Evolutionary conservation across 139 green algal species (phyloP).

Genomic region (Asterochloris sp.): DNA sequence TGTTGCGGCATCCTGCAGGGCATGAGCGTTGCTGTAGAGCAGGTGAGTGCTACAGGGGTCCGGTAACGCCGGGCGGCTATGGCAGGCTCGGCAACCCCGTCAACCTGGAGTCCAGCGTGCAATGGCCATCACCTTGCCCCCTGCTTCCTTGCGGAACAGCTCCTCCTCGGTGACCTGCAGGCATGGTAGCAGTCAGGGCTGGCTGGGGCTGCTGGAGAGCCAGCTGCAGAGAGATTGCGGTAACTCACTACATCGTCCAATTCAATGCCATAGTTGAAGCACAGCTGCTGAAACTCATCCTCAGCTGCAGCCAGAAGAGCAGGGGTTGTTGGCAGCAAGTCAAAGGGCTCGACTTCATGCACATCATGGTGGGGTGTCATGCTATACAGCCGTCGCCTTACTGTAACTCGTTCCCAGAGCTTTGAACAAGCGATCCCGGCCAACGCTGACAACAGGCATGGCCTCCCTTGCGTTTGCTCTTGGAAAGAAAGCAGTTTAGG

Average conservation of each 20-base stretch:
- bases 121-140: slow-evolving; percentile 5
- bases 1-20: too few relatives aligned
- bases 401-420: background rate
- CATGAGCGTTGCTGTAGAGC: too few relatives aligned
- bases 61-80: too few relatives aligned
- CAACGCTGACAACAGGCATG: background rate
- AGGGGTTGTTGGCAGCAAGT: background rate
- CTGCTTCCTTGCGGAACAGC: slow-evolving; percentile 86
- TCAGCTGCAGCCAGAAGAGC: slow-evolving; percentile 68
- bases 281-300: slow-evolving; percentile 96
- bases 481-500: too few relatives aligned
- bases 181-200: too few relatives aligned
- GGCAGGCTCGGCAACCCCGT: too few relatives aligned
- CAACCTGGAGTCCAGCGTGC: too few relatives aligned
- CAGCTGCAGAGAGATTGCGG: background rate
- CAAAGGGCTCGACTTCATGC: background rate
- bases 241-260: slow-evolving; percentile 93
- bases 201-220: too few relatives aligned
- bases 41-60: too few relatives aligned
- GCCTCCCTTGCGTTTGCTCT: too few relatives aligned
- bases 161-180: slow-evolving; percentile 86
- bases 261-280: slow-evolving; percentile 99
- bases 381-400: background rate
- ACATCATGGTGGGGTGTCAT: background rate
- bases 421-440: background rate